These are phyloP conservation scores for Sicyos edulis DNA, from an alignment of 306 rosid species.

Conservation along the genomic window DNA sequence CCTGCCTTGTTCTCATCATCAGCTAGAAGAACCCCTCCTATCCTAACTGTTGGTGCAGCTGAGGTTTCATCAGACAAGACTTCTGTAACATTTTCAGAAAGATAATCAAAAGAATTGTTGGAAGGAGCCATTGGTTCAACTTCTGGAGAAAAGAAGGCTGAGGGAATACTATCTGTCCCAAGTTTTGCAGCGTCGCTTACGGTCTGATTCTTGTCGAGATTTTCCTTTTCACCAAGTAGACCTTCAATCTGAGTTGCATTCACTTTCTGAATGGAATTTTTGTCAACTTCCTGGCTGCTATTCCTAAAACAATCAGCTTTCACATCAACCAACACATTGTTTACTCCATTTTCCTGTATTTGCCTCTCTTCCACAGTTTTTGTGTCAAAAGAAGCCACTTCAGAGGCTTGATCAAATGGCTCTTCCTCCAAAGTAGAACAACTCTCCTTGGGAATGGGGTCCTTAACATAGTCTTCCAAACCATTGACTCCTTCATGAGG, in stretches of 20 bases:
- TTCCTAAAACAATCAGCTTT: conserved; percentile 30
- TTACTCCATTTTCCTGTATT: conserved; percentile 22
- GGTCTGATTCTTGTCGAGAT: not conserved
- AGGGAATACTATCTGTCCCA: conserved; percentile 27
- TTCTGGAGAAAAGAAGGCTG: conserved; percentile 29
- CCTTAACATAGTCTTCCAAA: conserved; percentile 28
- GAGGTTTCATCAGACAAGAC: conserved; percentile 22
- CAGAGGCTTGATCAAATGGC: conserved; percentile 30
- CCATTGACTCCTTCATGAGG: conserved; percentile 17
- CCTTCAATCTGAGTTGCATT: not conserved
- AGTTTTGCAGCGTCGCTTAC: conserved; percentile 26
- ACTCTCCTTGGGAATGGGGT: conserved; percentile 26
- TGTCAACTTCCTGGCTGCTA: conserved; percentile 7
- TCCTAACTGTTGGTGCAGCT: conserved; percentile 23
- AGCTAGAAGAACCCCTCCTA: conserved; percentile 15
- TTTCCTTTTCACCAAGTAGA: not conserved
- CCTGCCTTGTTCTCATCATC: conserved; percentile 25
- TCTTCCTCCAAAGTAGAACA: conserved; percentile 26
- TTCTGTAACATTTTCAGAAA: conserved; percentile 24
- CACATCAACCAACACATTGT: conserved; percentile 30
- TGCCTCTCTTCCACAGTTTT: conserved; percentile 29
- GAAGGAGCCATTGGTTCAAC: conserved; percentile 24
- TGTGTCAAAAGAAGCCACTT: conserved; percentile 29
- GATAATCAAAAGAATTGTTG: conserved; percentile 20
- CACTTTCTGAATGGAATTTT: not conserved